Conservation (phyloP, 2,329 filamentous ascomycete species). For the Hypoxylon sp. region DNA sequence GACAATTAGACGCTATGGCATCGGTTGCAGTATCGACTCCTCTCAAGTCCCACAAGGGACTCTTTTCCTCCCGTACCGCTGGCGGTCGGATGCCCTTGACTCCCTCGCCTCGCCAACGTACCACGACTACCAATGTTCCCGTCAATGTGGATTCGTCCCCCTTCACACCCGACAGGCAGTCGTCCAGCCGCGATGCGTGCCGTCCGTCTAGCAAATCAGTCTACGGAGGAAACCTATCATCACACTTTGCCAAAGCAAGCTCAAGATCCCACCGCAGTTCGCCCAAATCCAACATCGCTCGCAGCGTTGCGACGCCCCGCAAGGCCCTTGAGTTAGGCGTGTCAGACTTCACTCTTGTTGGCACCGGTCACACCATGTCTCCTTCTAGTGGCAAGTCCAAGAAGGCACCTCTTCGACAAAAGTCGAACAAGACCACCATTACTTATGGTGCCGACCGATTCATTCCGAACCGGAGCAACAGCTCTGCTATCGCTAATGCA, state of each 20-base stretch:
- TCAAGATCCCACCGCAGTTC: constrained; percentile 83
- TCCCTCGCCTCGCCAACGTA: constrained; percentile 82
- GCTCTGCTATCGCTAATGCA: constrained; percentile 85
- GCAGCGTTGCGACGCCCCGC: constrained; percentile 79
- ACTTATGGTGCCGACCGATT: constrained; percentile 90
- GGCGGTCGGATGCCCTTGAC: constrained; percentile 95
- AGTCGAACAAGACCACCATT: constrained; percentile 79
- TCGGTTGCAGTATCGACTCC: constrained; percentile 87
- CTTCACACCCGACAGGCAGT: constrained; percentile 77
- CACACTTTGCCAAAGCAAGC: constrained; percentile 79
- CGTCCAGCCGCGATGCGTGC: constrained; percentile 63
- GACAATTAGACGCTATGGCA: constrained; percentile 73
- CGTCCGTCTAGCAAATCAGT: constrained; percentile 76
- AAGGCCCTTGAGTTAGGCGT: constrained; percentile 88
- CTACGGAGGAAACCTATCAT: constrained; percentile 82
- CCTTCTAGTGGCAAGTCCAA: constrained; percentile 67
- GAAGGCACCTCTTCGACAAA: constrained; percentile 66
- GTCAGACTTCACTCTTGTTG: constrained; percentile 91
- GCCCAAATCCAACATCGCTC: constrained; percentile 96
- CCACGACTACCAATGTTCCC: constrained; percentile 59
- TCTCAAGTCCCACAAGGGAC: constrained; percentile 91
- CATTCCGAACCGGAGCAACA: constrained; percentile 92
- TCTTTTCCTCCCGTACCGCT: constrained; percentile 93
- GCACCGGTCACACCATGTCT: constrained; percentile 77
- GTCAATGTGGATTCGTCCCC: constrained; percentile 76